Evolutionary conservation across 2,329 filamentous ascomycete species (phyloP).

Genomic region (Alternaria brassicae): DNA sequence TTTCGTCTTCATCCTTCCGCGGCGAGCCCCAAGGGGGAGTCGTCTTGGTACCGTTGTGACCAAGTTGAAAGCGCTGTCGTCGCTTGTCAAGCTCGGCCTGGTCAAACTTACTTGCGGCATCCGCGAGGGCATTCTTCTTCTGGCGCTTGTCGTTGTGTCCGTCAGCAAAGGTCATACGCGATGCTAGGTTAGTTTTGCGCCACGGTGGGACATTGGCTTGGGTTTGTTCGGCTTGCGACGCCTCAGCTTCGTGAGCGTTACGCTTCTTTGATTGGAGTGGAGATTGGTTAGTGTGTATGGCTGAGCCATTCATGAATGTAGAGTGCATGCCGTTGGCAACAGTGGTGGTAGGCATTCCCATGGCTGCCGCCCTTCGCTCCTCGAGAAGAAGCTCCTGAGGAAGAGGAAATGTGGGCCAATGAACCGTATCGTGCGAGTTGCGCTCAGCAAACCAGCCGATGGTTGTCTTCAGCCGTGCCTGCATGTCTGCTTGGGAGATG

Average conservation of each 20-base stretch:
- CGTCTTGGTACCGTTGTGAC: slow-evolving; percentile 60
- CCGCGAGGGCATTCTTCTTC: slow-evolving; percentile 56
- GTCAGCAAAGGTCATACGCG: slow-evolving; percentile 73
- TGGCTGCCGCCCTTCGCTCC: slow-evolving; percentile 56
- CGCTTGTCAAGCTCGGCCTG: slow-evolving; percentile 86
- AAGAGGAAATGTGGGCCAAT: slow-evolving; percentile 84
- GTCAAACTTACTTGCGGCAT: slow-evolving; percentile 84
- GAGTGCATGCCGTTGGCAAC: slow-evolving; percentile 36
- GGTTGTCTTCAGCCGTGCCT: slow-evolving; percentile 81
- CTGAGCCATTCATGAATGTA: slow-evolving; percentile 24
- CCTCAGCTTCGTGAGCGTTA: slow-evolving; percentile 72
- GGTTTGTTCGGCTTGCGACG: slow-evolving; percentile 58
- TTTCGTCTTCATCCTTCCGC: slow-evolving; percentile 58
- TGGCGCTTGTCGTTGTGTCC: slow-evolving; percentile 56
- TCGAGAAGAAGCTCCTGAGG: slow-evolving; percentile 83
- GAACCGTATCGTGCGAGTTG: slow-evolving; percentile 72
- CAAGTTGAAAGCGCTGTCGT: slow-evolving; percentile 80
- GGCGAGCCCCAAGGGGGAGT: slow-evolving; percentile 58
- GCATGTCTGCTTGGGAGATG: slow-evolving; percentile 70
- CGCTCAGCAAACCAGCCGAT: slow-evolving; percentile 83
- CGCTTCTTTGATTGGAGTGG: slow-evolving; percentile 72
- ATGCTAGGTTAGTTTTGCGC: slow-evolving; percentile 76
- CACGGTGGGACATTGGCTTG: slow-evolving; percentile 68
- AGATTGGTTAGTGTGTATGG: slow-evolving; percentile 41
- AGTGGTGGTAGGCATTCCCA: slow-evolving; percentile 31